Percentiles rank a stretch among this genome's conserved stretches.
phyloP scores from a whole-genome alignment of 306 rosid species.

The Prunus kanzakura region DNA sequence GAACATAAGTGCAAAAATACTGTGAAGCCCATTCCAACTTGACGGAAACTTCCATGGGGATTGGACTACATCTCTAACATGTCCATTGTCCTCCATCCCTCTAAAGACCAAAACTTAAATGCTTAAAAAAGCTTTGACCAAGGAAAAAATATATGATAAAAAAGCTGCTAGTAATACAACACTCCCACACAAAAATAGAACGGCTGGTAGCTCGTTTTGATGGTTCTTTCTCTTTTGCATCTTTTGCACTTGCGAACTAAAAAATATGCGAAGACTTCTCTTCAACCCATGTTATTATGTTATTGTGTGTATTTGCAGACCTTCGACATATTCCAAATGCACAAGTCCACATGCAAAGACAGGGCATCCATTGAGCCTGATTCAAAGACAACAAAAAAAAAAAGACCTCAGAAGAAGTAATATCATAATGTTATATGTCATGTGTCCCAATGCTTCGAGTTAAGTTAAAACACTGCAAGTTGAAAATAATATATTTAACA shows the following conservation, averaged over 20 bases:
- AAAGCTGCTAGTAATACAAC: not conserved
- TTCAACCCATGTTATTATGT: not conserved
- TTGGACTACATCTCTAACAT: not conserved
- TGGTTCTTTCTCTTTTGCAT: not conserved
- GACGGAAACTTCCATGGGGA: not conserved
- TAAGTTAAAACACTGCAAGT: not conserved
- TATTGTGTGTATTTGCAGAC: not conserved
- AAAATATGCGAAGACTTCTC: not conserved
- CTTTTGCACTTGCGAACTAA: not conserved
- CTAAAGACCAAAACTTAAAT: not conserved
- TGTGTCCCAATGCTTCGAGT: not conserved
- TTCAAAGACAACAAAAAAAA: not conserved
- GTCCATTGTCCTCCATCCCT: not conserved
- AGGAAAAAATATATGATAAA: not conserved
- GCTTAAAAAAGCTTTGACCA: not conserved
- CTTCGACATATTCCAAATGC: not conserved
- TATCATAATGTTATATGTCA: not conserved
- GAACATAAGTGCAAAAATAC: conserved; percentile 6
- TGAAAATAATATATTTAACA: not conserved
- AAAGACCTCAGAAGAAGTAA: not conserved
- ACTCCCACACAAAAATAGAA: not conserved
- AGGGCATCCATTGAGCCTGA: not conserved
- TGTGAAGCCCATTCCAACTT: not conserved
- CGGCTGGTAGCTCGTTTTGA: not conserved
- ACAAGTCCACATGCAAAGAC: not conserved